phyloP scores from a whole-genome alignment of 345 rosid species.

The Eutrema heterophyllum region DNA sequence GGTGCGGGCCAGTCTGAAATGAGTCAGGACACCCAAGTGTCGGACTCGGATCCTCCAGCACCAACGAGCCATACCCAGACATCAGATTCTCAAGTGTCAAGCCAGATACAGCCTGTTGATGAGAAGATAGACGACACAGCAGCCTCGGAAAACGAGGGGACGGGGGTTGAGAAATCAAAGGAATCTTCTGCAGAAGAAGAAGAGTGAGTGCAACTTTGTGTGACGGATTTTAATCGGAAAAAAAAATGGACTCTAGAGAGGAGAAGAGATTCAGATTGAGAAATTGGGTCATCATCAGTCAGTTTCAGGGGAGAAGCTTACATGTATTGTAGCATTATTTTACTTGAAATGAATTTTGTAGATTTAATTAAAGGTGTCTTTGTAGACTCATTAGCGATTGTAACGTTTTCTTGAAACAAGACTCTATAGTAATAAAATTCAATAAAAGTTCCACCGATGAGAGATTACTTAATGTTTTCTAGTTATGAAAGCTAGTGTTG shows the following conservation, averaged over 20 bases:
- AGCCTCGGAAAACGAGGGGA: conserved; percentile 48
- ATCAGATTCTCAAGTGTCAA: conserved; percentile 36
- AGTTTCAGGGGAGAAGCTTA: background rate
- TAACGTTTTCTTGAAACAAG: background rate
- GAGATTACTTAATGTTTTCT: background rate
- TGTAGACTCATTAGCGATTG: background rate
- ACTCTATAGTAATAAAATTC: background rate
- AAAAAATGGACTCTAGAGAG: background rate
- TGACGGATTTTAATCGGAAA: background rate
- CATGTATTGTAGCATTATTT: conserved; percentile 11
- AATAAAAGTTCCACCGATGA: background rate
- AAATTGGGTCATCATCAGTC: background rate
- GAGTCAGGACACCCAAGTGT: conserved; percentile 18
- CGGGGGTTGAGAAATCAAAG: conserved; percentile 41
- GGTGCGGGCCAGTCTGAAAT: conserved; percentile 4
- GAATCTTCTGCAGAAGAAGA: conserved; percentile 51
- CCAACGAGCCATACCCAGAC: conserved; percentile 20
- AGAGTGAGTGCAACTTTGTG: conserved; percentile 32
- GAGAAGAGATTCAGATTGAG: conserved; percentile 1
- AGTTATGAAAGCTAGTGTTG: background rate
- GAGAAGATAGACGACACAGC: conserved; percentile 49
- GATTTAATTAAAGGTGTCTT: background rate
- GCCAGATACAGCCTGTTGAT: conserved; percentile 47
- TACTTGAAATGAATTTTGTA: conserved; percentile 2
- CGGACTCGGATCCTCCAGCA: conserved; percentile 16